Conservation (phyloP, 2,329 filamentous ascomycete genomes). For the Aspergillus luchuensis region DNA sequence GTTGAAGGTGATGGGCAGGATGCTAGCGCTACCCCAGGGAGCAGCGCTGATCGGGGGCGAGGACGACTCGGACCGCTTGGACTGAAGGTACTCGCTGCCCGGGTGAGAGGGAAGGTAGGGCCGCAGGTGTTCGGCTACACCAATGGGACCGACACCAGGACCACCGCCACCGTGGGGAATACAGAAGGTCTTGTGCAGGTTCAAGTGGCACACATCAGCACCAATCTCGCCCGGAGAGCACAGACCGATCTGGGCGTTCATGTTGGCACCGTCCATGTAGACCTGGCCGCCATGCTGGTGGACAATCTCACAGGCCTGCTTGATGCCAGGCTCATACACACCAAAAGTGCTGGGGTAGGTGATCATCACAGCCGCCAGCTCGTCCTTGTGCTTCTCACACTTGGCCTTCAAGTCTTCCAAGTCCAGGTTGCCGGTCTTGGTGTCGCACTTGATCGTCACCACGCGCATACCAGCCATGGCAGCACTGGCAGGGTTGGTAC, state of each 20-base stretch:
- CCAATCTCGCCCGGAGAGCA: slow-evolving; percentile 95
- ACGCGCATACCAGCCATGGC: slow-evolving; percentile 96
- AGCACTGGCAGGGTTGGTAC: slow-evolving; percentile 92
- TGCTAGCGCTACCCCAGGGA: slow-evolving; percentile 83
- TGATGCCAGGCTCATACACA: slow-evolving; percentile 88
- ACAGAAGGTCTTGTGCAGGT: slow-evolving; percentile 98
- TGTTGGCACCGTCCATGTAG: slow-evolving; percentile 98
- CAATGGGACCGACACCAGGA: slow-evolving; percentile 90
- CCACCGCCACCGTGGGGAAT: slow-evolving; percentile 95
- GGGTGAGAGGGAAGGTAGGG: slow-evolving; percentile 76
- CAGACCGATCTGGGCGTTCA: slow-evolving; percentile 96
- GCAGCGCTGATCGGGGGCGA: slow-evolving; percentile 75
- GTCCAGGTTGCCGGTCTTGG: slow-evolving; percentile 84
- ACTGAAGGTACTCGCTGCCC: slow-evolving; percentile 52
- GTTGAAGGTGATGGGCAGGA: slow-evolving; percentile 90
- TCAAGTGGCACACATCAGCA: slow-evolving; percentile 94
- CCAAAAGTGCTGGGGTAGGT: slow-evolving; percentile 95
- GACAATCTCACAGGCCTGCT: slow-evolving; percentile 80
- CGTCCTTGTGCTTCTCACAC: slow-evolving; percentile 81
- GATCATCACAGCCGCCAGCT: slow-evolving; percentile 92
- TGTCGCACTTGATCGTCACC: slow-evolving; percentile 87
- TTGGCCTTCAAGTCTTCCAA: slow-evolving; percentile 82
- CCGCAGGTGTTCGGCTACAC: slow-evolving; percentile 78
- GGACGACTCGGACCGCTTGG: slow-evolving; percentile 50
- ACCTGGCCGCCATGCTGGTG: slow-evolving; percentile 89